Base-by-base conservation (phyloP, 805 yeast species). In the Wickerhamiella spandovensis region DNA sequence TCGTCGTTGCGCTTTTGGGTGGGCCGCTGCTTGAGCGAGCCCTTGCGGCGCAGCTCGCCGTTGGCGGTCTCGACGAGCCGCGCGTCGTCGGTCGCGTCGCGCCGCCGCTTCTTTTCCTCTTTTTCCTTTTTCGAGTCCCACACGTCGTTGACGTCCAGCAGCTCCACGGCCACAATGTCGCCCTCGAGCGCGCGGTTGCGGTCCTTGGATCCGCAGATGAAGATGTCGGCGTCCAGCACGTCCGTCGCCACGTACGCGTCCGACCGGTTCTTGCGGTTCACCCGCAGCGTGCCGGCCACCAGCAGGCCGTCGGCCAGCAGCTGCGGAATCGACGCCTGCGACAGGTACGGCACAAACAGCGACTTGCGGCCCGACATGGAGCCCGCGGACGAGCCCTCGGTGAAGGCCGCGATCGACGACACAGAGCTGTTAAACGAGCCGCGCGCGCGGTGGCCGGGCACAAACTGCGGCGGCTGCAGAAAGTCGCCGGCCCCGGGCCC, bases 181-280 rank as follows among this genome's bases (percentile, higher is more conserved):
- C 97, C 96, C 67, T 92, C 98, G 49, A 92, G 71, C 1, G 98
- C 97, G 64, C 98, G 81, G 67, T 92, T 92, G 65, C 98, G 84
- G 67, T 92, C 98, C 65, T 92, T 92, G 10, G 97, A 89, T 10
- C 98, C 98, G 71, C 97, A 92, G 57, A 92, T 92, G 63, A 88
- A 92, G 54, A 92, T 87, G 66, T 92, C 98, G 0, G 98, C 95
- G 67, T 92, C 98, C 55, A 92, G 74, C 30, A 89, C 75, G 64
- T 89, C 97, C 0, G 97, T 90, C 6, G 95, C 80, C n/a, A 92
- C 97, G 68, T 94, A 92, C 0, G 98, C 98, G 68, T 92, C 97
- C 1, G 96, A 87, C 60, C 98, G 76, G 65, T 92, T 92, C 67
- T 92, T 92, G 67, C 88, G 89, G 69, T 92, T 92, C 43, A 92